Percentiles rank a stretch among this genome's conserved stretches.
phyloP scores from a whole-genome alignment of 495 filamentous ascomycete genomes.

The Penicillium bovifimosum region DNA sequence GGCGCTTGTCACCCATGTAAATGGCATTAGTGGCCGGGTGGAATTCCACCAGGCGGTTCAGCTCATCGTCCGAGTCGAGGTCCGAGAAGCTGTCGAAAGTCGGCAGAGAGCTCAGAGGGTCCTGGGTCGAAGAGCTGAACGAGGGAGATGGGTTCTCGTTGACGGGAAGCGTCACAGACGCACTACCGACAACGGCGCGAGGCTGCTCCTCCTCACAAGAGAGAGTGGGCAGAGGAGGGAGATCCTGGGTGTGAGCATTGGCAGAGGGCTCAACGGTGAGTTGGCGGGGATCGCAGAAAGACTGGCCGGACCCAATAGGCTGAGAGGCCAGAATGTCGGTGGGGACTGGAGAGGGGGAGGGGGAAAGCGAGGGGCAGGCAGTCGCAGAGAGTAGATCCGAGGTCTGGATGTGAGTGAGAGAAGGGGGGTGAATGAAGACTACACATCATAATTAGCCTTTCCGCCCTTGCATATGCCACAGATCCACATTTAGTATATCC shows the following conservation, averaged over 20 bases:
- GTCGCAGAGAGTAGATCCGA: slow-evolving; percentile 68
- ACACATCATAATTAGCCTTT: slow-evolving; percentile 19
- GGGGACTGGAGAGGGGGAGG: slow-evolving; percentile 67
- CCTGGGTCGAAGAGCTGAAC: slow-evolving; percentile 43
- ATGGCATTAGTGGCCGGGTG: slow-evolving; percentile 51
- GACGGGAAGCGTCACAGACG: slow-evolving; percentile 51
- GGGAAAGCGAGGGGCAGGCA: slow-evolving; percentile 73
- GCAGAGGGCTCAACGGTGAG: slow-evolving; percentile 69
- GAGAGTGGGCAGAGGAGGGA: slow-evolving; percentile 64
- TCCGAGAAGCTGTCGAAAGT: slow-evolving; percentile 83
- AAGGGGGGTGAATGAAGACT: slow-evolving; percentile 81
- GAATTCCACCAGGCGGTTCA: slow-evolving; percentile 71
- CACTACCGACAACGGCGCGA: slow-evolving; percentile 63
- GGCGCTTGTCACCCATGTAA: slow-evolving; percentile 71
- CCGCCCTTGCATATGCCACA: slow-evolving; percentile 19
- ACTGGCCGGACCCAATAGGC: slow-evolving; percentile 29
- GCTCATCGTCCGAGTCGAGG: slow-evolving; percentile 88
- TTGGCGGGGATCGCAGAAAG: slow-evolving; percentile 89
- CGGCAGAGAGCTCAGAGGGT: slow-evolving; percentile 58
- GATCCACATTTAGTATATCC: slow-evolving; percentile 5
- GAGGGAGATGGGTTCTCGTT: slow-evolving; percentile 45
- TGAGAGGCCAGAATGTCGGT: slow-evolving; percentile 62
- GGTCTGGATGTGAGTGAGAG: slow-evolving; percentile 56
- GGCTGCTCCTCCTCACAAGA: slow-evolving; percentile 72
- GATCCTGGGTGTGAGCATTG: slow-evolving; percentile 52